phyloP scores from a whole-genome alignment of 2,329 filamentous ascomycete species.

The Lecanosticta acicola region DNA sequence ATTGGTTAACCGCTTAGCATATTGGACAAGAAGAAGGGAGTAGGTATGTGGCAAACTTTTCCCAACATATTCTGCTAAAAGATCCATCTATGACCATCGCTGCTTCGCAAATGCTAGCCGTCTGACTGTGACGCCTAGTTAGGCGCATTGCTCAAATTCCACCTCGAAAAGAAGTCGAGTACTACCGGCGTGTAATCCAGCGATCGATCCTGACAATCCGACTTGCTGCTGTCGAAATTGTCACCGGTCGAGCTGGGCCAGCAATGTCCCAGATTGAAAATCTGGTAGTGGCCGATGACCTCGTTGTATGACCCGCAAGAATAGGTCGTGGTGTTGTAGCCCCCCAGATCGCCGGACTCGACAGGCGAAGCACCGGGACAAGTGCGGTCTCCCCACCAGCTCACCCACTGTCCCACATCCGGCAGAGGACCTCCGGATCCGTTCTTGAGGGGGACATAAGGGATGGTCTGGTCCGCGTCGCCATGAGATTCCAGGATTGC shows the following conservation, averaged over 20 bases:
- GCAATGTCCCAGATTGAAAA: conserved; percentile 36
- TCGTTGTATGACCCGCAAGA: conserved; percentile 29
- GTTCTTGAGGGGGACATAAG: conserved; percentile 35
- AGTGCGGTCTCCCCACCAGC: conserved; percentile 37
- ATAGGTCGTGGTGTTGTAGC: conserved; percentile 30
- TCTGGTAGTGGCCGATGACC: conserved; percentile 36
- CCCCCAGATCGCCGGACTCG: conserved; percentile 23
- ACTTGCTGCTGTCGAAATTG: conserved; percentile 21
- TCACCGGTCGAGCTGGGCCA: conserved; percentile 33
- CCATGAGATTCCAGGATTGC: conserved; percentile 45
- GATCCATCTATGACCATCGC: too few relatives aligned
- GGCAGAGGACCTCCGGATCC: conserved; percentile 26
- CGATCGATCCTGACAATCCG: conserved; percentile 11
- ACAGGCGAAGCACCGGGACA: conserved; percentile 24
- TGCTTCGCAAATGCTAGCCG: too few relatives aligned
- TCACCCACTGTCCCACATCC: conserved; percentile 30
- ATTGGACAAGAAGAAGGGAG: too few relatives aligned
- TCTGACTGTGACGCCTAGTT: neutral
- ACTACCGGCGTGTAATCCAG: conserved; percentile 25
- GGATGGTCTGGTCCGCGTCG: conserved; percentile 37
- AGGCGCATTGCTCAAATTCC: conserved; percentile 21
- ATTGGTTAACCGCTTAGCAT: too few relatives aligned
- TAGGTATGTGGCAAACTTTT: too few relatives aligned
- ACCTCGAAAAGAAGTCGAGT: conserved; percentile 26
- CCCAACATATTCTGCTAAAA: too few relatives aligned